Evolutionary conservation across 2,329 filamentous ascomycete species (phyloP).

Genomic region (Penicillium sumatraense): DNA sequence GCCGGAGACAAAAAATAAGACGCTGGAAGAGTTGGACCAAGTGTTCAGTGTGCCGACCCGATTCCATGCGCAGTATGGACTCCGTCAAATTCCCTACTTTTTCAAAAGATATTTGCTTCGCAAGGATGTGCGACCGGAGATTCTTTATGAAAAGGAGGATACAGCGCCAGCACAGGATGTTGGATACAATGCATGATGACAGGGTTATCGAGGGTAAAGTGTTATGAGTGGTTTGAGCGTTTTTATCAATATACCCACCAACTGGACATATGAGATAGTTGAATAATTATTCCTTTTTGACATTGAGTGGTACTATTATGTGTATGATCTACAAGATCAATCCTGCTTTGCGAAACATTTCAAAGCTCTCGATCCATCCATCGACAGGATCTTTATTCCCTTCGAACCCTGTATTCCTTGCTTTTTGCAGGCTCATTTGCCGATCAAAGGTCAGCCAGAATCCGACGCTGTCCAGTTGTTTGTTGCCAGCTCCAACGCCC

Average conservation of each 20-base stretch:
- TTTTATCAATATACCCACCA: too few relatives aligned
- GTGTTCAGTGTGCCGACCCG: slow-evolving; percentile 59
- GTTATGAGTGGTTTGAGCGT: too few relatives aligned
- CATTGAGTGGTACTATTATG: too few relatives aligned
- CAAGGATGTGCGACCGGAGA: slow-evolving; percentile 44
- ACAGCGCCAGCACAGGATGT: slow-evolving; percentile 22
- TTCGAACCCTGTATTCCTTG: slow-evolving; percentile 46
- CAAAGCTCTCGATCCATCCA: slow-evolving; percentile 52
- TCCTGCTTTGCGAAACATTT: slow-evolving; percentile 47
- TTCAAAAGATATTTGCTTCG: slow-evolving; percentile 40
- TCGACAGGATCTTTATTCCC: slow-evolving; percentile 43
- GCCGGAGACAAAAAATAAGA: slow-evolving; percentile 48
- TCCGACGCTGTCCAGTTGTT: slow-evolving; percentile 51
- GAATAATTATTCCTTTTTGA: too few relatives aligned
- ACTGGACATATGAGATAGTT: background rate
- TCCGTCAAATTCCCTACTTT: slow-evolving; percentile 44
- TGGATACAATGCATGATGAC: slow-evolving; percentile 29
- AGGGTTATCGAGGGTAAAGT: too few relatives aligned
- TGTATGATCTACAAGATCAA: slow-evolving; percentile 43
- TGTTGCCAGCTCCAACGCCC: slow-evolving; percentile 44
- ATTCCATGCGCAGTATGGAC: slow-evolving; percentile 46
- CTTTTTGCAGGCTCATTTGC: slow-evolving; percentile 49
- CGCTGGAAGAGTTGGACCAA: slow-evolving; percentile 55
- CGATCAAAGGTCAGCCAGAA: slow-evolving; percentile 56
- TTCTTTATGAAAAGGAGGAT: slow-evolving; percentile 43